Percentiles rank a stretch among this genome's conserved stretches.
phyloP scores from a whole-genome alignment of 352 stramenopile species.

The Pythium scleroteichum region DNA sequence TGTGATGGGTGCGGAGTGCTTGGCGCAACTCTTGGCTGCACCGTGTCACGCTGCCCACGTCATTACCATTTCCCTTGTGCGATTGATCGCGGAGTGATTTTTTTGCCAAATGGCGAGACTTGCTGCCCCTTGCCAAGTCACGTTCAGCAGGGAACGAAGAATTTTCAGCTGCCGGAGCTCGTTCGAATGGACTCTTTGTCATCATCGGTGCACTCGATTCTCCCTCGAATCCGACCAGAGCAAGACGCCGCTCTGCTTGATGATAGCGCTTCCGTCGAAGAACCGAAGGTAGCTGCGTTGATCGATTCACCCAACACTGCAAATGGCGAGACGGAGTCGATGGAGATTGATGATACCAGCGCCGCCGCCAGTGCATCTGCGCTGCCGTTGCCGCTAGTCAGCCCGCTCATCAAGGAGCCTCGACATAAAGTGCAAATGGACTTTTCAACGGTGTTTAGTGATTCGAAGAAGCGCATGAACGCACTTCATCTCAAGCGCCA shows the following conservation, averaged over 20 bases:
- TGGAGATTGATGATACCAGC: neutral
- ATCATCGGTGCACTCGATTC: neutral
- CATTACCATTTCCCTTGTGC: slow-evolving; percentile 96
- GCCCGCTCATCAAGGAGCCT: slow-evolving; percentile 23
- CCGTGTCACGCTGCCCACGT: slow-evolving; percentile 75
- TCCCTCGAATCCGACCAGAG: neutral
- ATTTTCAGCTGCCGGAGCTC: slow-evolving; percentile 14
- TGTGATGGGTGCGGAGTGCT: slow-evolving; percentile 90
- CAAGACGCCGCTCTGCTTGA: neutral
- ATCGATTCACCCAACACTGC: neutral
- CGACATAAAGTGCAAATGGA: slow-evolving; percentile 25
- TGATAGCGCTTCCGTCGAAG: neutral
- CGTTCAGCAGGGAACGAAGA: slow-evolving; percentile 51
- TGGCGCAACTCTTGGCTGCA: slow-evolving; percentile 93
- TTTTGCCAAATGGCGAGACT: slow-evolving; percentile 69
- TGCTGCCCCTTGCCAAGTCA: slow-evolving; percentile 60
- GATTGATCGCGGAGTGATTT: slow-evolving; percentile 68
- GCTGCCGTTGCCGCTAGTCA: slow-evolving; percentile 6
- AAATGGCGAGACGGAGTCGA: neutral
- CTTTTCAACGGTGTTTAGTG: slow-evolving; percentile 28
- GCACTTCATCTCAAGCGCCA: slow-evolving; percentile 45
- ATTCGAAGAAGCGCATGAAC: slow-evolving; percentile 71
- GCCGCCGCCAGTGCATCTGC: slow-evolving; percentile 2
- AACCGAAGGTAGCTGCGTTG: neutral
- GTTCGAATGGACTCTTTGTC: slow-evolving; percentile 1